phyloP scores from a whole-genome alignment of 306 rosid genomes.

The Alnus rubra region DNA sequence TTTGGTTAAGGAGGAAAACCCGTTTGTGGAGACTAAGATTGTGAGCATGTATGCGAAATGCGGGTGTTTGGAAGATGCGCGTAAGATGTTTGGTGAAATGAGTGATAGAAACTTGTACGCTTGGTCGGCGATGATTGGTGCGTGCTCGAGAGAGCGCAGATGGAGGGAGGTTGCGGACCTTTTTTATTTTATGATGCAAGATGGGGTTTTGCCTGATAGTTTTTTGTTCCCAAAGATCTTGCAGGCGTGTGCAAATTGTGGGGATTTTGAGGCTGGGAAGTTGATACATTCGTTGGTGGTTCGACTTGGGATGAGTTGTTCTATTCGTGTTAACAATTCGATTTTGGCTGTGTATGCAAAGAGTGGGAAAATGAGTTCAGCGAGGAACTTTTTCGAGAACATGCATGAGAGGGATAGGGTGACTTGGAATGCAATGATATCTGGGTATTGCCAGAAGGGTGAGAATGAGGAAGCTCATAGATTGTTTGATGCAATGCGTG shows the following conservation, averaged over 20 bases:
- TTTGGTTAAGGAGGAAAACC: slow-evolving; percentile 46
- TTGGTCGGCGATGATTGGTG: slow-evolving; percentile 98
- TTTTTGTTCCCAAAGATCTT: slow-evolving; percentile 72
- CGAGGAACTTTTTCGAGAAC: slow-evolving; percentile 55
- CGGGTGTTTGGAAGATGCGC: slow-evolving; percentile 70
- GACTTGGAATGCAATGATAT: slow-evolving; percentile 72
- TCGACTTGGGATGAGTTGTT: slow-evolving; percentile 45
- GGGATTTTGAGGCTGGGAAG: slow-evolving; percentile 50
- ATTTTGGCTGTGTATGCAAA: slow-evolving; percentile 69
- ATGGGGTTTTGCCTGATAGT: slow-evolving; percentile 69
- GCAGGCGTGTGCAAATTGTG: slow-evolving; percentile 73
- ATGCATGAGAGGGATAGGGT: slow-evolving; percentile 63
- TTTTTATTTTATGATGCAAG: slow-evolving; percentile 62
- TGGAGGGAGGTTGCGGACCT: slow-evolving; percentile 72
- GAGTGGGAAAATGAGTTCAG: slow-evolving; percentile 60
- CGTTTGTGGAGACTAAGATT: slow-evolving; percentile 83
- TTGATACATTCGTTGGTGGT: slow-evolving; percentile 72
- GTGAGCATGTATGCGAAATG: slow-evolving; percentile 89
- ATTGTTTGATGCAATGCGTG: slow-evolving; percentile 62
- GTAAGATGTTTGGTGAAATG: slow-evolving; percentile 79
- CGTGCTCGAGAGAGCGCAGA: slow-evolving; percentile 55
- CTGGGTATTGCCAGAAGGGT: slow-evolving; percentile 70
- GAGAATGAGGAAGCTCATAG: slow-evolving; percentile 55
- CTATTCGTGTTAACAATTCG: slow-evolving; percentile 49
- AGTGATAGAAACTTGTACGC: slow-evolving; percentile 77